A percentile compares a stretch with the other conserved stretches of the same genome.
phyloP scores from a whole-genome alignment of 164 flowering plant species.

The Euptelea pleiosperma region DNA sequence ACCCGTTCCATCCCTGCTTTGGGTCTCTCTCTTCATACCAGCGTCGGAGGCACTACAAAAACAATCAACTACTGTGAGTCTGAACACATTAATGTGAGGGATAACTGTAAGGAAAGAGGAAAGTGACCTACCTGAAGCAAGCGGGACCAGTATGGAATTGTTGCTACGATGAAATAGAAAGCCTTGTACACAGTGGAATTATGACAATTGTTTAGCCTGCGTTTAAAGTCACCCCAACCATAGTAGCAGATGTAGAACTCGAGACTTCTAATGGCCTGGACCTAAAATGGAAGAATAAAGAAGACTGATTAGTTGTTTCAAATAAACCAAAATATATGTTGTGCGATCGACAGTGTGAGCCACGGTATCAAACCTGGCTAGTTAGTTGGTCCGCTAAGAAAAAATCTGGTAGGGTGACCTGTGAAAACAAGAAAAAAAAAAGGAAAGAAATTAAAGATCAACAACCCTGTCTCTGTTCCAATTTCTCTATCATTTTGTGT shows the following conservation, averaged over 20 bases:
- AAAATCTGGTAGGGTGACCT: conserved; percentile 63
- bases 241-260: conserved; percentile 77
- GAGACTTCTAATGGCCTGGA: conserved; percentile 66
- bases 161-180: conserved; percentile 30
- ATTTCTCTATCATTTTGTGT: background rate
- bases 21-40: conserved; percentile 54
- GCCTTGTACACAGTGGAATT: conserved; percentile 23
- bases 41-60: conserved; percentile 63
- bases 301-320: background rate
- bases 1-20: conserved; percentile 53
- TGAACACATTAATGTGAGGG: background rate
- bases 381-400: conserved; percentile 68
- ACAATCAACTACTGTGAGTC: background rate
- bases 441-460: background rate
- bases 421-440: background rate
- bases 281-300: conserved; percentile 33
- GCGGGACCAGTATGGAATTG: conserved; percentile 27
- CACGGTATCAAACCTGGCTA: conserved; percentile 46
- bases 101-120: background rate
- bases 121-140: conserved; percentile 22
- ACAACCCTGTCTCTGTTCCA: no score
- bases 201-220: conserved; percentile 38
- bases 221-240: conserved; percentile 59
- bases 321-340: background rate
- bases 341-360: background rate